phyloP scores from a whole-genome alignment of 176 grass and related monocot species.

The Oryza punctata region DNA sequence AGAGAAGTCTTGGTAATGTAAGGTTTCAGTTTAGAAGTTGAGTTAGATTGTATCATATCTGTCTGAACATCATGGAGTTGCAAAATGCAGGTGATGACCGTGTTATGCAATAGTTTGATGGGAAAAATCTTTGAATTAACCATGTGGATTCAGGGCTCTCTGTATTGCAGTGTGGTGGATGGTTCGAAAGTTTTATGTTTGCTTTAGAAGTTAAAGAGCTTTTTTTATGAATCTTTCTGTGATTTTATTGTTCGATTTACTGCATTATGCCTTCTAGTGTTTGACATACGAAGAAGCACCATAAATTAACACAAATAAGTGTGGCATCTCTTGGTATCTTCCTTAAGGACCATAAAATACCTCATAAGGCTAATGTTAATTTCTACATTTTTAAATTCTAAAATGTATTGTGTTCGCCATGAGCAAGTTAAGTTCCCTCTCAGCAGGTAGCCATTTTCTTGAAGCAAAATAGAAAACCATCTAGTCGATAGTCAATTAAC shows the following conservation, averaged over 20 bases:
- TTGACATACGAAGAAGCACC: neutral
- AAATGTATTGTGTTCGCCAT: neutral
- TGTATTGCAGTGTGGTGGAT: neutral
- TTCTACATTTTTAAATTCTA: too few species aligned
- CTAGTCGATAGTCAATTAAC: neutral
- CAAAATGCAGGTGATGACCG: neutral
- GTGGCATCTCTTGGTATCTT: neutral
- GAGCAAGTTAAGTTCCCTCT: neutral
- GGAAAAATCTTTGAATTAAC: neutral
- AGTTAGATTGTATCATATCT: constrained; percentile 33
- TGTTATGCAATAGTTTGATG: constrained; percentile 29
- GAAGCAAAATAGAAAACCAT: neutral
- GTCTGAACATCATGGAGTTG: constrained; percentile 9
- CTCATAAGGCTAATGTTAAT: too few species aligned
- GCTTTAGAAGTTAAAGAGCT: too few species aligned
- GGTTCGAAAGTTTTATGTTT: neutral
- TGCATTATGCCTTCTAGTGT: neutral
- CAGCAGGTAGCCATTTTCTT: neutral
- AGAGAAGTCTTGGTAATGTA: constrained; percentile 18
- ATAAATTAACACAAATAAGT: too few species aligned
- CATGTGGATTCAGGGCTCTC: neutral
- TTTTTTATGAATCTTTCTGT: too few species aligned
- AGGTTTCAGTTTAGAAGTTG: constrained; percentile 29
- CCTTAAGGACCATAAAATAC: too few species aligned
- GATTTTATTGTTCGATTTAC: too few species aligned